Evolutionary conservation across 805 yeast genomes (phyloP).

Genomic region (Ogataea dorogensis): DNA sequence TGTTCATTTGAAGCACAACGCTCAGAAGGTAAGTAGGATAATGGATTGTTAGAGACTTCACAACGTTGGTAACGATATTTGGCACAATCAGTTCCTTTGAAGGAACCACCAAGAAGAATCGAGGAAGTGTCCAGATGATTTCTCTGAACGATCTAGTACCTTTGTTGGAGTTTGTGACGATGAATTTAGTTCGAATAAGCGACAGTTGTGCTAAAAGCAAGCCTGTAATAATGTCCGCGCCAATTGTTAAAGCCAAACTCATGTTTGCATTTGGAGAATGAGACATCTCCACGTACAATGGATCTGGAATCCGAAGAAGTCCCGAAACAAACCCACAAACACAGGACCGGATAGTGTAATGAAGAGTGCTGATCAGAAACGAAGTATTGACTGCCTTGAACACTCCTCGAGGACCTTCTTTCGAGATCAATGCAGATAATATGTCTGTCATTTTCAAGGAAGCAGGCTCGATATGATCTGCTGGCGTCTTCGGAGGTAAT

Average conservation of each 20-base stretch:
- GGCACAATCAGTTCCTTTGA: constrained; percentile 67
- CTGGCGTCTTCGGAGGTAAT: constrained; percentile 3
- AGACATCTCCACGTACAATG: constrained; percentile 75
- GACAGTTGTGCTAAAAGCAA: constrained; percentile 77
- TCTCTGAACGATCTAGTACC: constrained; percentile 68
- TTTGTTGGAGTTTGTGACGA: constrained; percentile 51
- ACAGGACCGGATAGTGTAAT: constrained; percentile 86
- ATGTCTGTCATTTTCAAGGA: constrained; percentile 65
- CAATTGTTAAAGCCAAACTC: constrained; percentile 64
- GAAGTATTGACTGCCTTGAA: constrained; percentile 78
- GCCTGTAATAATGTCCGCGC: constrained; percentile 72
- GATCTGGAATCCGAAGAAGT: constrained; percentile 79
- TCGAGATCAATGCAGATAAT: constrained; percentile 59
- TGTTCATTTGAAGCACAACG: constrained; percentile 64
- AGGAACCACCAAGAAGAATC: constrained; percentile 38
- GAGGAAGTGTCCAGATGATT: constrained; percentile 51
- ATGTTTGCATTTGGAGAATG: constrained; percentile 75
- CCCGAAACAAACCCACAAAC: constrained; percentile 85
- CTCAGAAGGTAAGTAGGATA: constrained; percentile 56
- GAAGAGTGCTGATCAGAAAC: constrained; percentile 71
- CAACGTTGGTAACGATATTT: constrained; percentile 41
- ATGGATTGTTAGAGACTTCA: constrained; percentile 29
- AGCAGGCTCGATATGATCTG: constrained; percentile 45
- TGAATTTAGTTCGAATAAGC: constrained; percentile 71
- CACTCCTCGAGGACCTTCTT: constrained; percentile 69